Percentiles rank a stretch among this genome's conserved stretches.
Evolutionary conservation across 257 asterid genomes (phyloP).

Genomic region (Nicotiana obtusifolia): DNA sequence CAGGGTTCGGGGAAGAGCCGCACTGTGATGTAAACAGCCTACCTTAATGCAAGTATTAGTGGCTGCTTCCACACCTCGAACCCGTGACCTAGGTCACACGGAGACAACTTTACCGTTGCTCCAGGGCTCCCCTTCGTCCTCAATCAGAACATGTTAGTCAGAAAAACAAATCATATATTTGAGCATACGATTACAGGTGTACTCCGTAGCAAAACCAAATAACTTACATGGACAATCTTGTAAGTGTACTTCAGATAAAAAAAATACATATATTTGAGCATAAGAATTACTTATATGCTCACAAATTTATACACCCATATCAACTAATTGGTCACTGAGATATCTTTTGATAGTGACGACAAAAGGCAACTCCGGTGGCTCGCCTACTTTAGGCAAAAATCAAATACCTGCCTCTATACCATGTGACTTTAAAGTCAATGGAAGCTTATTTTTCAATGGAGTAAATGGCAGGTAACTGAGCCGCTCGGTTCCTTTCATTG

Average conservation of each 20-base stretch:
- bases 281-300: neutral
- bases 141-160: too few relatives aligned
- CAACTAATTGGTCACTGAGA: constrained; percentile 1
- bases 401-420: constrained; percentile 23
- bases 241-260: constrained; percentile 3
- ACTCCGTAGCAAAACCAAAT: neutral
- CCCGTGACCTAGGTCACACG: too few relatives aligned
- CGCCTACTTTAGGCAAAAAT: constrained; percentile 25
- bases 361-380: constrained; percentile 17
- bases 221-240: constrained; percentile 7
- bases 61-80: too few relatives aligned
- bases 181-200: neutral
- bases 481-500: constrained; percentile 26
- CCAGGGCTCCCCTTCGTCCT: too few relatives aligned
- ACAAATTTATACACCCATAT: neutral
- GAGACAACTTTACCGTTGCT: too few relatives aligned
- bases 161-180: neutral
- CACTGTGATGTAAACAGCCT: too few relatives aligned
- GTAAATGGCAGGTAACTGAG: constrained; percentile 38
- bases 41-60: too few relatives aligned
- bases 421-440: constrained; percentile 26
- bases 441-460: constrained; percentile 47
- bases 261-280: neutral
- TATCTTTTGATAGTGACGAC: constrained; percentile 37
- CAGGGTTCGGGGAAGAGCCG: too few relatives aligned